phyloP scores from a whole-genome alignment of 1,284 basidiomycete species.

The Chondrostereum purpureum region DNA sequence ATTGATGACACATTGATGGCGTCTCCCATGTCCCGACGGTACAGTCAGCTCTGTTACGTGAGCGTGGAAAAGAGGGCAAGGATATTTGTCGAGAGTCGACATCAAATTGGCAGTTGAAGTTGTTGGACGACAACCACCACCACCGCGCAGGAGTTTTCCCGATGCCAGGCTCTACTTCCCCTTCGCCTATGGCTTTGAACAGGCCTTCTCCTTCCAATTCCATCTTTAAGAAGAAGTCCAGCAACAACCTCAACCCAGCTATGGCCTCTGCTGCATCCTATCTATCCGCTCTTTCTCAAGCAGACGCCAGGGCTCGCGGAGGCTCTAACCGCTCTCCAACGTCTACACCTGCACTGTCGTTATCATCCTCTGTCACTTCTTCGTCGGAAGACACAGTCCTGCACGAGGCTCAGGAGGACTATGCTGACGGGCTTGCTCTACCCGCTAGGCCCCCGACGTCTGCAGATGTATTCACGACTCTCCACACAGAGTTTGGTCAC shows the following conservation, averaged over 20 bases:
- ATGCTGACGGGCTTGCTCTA: constrained; percentile 46
- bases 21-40: too few relatives aligned
- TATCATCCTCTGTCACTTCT: constrained; percentile 60
- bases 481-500: constrained; percentile 85
- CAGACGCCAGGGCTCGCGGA: constrained; percentile 53
- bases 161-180: constrained; percentile 13
- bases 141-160: too few relatives aligned
- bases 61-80: too few relatives aligned
- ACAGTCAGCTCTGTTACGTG: too few relatives aligned
- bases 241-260: constrained; percentile 33
- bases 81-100: too few relatives aligned
- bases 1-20: too few relatives aligned
- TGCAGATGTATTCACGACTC: constrained; percentile 65
- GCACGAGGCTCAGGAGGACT: constrained; percentile 42
- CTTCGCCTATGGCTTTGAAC: constrained; percentile 16
- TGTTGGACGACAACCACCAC: not conserved
- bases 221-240: constrained; percentile 59
- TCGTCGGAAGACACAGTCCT: constrained; percentile 59
- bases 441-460: constrained; percentile 65
- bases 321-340: constrained; percentile 33
- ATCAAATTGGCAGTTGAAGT: too few relatives aligned
- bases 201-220: constrained; percentile 37
- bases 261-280: constrained; percentile 64
- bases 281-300: constrained; percentile 63
- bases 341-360: constrained; percentile 61